Conservation (phyloP, 2,329 filamentous ascomycete genomes). For the Scolecobasidium constrictum region DNA sequence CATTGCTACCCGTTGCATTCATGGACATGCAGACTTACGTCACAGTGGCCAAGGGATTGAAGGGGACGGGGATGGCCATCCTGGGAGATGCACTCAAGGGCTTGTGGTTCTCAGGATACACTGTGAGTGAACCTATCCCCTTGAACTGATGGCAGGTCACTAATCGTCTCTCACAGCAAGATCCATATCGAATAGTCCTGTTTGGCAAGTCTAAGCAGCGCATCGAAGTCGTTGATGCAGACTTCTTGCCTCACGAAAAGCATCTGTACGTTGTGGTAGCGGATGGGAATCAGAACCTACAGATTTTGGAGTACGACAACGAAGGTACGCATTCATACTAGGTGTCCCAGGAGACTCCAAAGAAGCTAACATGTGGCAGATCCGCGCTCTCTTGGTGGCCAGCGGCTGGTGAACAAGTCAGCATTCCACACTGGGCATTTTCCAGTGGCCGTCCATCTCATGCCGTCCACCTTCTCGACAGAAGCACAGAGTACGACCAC, state of each 20-base stretch:
- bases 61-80: slow-evolving; percentile 72
- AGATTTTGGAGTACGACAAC: slow-evolving; percentile 87
- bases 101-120: slow-evolving; percentile 92
- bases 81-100: slow-evolving; percentile 89
- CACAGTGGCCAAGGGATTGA: slow-evolving; percentile 71
- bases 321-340: slow-evolving; percentile 54
- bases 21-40: slow-evolving; percentile 97
- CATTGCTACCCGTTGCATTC: slow-evolving; percentile 85
- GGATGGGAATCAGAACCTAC: slow-evolving; percentile 76
- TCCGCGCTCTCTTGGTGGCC: slow-evolving; percentile 83
- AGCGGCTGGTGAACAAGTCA: slow-evolving; percentile 74
- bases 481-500: slow-evolving; percentile 19
- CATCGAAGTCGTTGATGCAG: slow-evolving; percentile 68
- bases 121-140: slow-evolving; percentile 38
- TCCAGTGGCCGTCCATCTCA: slow-evolving; percentile 61
- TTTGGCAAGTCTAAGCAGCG: slow-evolving; percentile 77
- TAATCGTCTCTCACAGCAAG: slow-evolving; percentile 49
- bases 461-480: slow-evolving; percentile 48
- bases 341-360: slow-evolving; percentile 2
- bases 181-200: slow-evolving; percentile 89
- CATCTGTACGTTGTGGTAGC: slow-evolving; percentile 73
- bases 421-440: slow-evolving; percentile 81
- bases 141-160: no score
- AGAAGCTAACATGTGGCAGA: slow-evolving; percentile 43
- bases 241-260: slow-evolving; percentile 79